Conservation (phyloP, 164 flowering plant genomes). For the Saururus chinensis region DNA sequence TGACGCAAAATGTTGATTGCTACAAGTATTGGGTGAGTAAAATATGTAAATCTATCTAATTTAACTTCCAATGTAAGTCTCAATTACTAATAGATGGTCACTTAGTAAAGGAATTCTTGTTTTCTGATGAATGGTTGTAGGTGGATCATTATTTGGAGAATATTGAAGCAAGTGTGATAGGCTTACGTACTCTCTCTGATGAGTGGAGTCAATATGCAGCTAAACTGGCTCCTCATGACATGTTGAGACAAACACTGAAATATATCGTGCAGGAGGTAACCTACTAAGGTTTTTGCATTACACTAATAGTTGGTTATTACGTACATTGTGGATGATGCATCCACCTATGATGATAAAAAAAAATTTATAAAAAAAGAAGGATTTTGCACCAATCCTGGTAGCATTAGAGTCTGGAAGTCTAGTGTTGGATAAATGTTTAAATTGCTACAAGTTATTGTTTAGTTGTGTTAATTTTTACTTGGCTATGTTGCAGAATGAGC, state of each 20-base stretch:
- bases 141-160: conserved; percentile 59
- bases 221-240: conserved; percentile 32
- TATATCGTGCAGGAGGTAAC: conserved; percentile 60
- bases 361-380: too few relatives aligned
- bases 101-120: neutral
- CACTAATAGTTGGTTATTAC: neutral
- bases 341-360: too few relatives aligned
- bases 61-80: neutral
- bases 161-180: conserved; percentile 53
- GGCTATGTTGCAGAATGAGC: conserved; percentile 42
- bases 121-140: conserved; percentile 25
- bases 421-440: neutral
- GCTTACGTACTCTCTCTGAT: conserved; percentile 52
- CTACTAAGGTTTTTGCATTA: neutral
- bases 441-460: neutral
- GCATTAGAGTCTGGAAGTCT: neutral
- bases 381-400: too few relatives aligned
- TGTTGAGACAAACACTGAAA: conserved; percentile 43
- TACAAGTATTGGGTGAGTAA: conserved; percentile 79
- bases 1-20: conserved; percentile 58
- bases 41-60: neutral
- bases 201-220: conserved; percentile 51
- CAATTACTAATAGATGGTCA: neutral
- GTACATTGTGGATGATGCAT: too few relatives aligned
- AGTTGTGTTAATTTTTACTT: neutral